Conservation (phyloP, 139 green algal species). For the Tetradesmus lagerheimii region DNA sequence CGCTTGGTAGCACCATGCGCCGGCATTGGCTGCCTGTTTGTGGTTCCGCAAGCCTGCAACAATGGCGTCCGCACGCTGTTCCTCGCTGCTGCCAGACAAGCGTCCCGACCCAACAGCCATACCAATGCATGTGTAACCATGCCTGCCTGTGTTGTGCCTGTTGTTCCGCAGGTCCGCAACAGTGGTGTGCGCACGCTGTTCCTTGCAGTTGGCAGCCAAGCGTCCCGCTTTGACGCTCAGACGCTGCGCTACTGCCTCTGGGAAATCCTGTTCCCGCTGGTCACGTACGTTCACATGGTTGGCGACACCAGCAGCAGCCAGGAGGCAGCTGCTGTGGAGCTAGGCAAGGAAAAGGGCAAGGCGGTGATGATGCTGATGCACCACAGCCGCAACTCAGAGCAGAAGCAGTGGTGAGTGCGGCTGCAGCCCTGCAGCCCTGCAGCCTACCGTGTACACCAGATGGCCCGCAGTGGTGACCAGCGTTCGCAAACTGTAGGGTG, state of each 20-base stretch:
- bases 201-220: slow-evolving; percentile 84
- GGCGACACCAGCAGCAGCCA: slow-evolving; percentile 63
- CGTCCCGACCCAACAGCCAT: too few relatives aligned
- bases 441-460: too few relatives aligned
- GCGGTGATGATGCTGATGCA: slow-evolving; percentile 91
- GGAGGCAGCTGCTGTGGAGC: slow-evolving; percentile 74
- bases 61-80: too few relatives aligned
- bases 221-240: slow-evolving; percentile 57
- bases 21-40: too few relatives aligned
- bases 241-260: slow-evolving; percentile 83
- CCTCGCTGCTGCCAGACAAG: too few relatives aligned
- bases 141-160: background rate
- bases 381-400: slow-evolving; percentile 94
- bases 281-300: slow-evolving; percentile 78
- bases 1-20: too few relatives aligned
- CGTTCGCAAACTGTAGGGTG: too few relatives aligned
- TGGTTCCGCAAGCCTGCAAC: too few relatives aligned
- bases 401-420: slow-evolving; percentile 94
- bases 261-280: slow-evolving; percentile 87
- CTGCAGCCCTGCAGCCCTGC: too few relatives aligned
- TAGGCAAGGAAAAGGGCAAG: slow-evolving; percentile 80
- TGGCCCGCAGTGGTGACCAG: too few relatives aligned
- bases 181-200: slow-evolving; percentile 88
- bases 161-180: slow-evolving; percentile 84
- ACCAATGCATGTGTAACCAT: too few relatives aligned